These are phyloP conservation scores for Sugiyamaella paludigena DNA, from an alignment of 1,139 yeast species.

Conservation along the genomic window DNA sequence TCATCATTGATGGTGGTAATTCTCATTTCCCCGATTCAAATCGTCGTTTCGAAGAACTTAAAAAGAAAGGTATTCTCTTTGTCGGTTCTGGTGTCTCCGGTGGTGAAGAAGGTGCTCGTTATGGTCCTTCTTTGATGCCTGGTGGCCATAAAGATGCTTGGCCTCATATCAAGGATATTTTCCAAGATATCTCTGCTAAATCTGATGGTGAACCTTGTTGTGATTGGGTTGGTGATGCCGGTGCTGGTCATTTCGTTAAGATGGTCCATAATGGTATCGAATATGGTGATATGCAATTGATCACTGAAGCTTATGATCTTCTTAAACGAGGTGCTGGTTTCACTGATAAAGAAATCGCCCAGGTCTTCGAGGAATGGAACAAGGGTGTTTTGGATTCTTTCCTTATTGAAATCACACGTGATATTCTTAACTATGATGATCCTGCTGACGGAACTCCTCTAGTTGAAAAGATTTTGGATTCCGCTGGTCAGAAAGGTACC, in stretches of 20 bases:
- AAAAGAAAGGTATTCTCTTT: constrained; percentile 81
- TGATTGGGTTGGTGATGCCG: constrained; percentile 99
- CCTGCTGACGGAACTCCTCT: constrained; percentile 79
- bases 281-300: constrained; percentile 99
- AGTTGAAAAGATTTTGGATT: constrained; percentile 92
- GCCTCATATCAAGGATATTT: constrained; percentile 96
- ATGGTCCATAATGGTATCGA: constrained; percentile 99
- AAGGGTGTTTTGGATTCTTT: constrained; percentile 96
- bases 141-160: constrained; percentile 98
- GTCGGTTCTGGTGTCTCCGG: constrained; percentile 99
- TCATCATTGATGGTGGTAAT: constrained; percentile 99
- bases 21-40: constrained; percentile 98
- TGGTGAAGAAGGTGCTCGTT: constrained; percentile 99
- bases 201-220: constrained; percentile 99
- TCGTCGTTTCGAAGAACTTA: constrained; percentile 92
- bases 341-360: constrained; percentile 88
- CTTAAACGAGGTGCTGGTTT: constrained; percentile 93
- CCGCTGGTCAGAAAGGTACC: constrained; percentile 99
- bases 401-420: constrained; percentile 95
- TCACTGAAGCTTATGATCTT: constrained; percentile 95
- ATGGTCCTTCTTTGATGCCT: constrained; percentile 99
- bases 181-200: constrained; percentile 96
- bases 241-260: constrained; percentile 98
- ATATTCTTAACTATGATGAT: constrained; percentile 82
- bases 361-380: constrained; percentile 91